Evolutionary conservation across 2,329 filamentous ascomycete species (phyloP).

Genomic region (Penicillium paneum): DNA sequence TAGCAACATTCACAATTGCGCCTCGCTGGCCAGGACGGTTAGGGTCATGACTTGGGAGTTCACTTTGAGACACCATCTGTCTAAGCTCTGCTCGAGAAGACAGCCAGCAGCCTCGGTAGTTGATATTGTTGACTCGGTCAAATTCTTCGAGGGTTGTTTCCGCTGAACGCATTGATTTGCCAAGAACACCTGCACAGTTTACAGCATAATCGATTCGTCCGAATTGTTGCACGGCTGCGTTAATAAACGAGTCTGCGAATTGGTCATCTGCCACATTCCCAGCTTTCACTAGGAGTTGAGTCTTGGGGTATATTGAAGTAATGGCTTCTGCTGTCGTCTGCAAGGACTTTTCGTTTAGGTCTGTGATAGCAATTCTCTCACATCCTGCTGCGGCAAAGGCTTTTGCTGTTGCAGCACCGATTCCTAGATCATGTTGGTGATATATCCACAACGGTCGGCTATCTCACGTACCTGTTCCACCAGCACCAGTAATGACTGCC

Average conservation of each 20-base stretch:
- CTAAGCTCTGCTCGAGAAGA: conserved; percentile 45
- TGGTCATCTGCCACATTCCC: conserved; percentile 51
- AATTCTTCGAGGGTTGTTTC: conserved; percentile 51
- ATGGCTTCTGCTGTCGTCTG: conserved; percentile 30
- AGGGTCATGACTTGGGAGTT: conserved; percentile 39
- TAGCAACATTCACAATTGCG: conserved; percentile 53
- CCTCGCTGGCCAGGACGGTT: conserved; percentile 43
- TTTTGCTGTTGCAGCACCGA: conserved; percentile 53
- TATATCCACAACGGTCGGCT: neutral
- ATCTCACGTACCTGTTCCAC: conserved; percentile 43
- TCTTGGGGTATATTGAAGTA: conserved; percentile 32
- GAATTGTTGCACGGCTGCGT: conserved; percentile 24
- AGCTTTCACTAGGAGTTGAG: conserved; percentile 32
- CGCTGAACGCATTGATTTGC: conserved; percentile 26
- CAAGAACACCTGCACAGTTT: conserved; percentile 53
- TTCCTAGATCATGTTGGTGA: conserved; percentile 41
- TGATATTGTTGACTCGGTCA: conserved; percentile 54
- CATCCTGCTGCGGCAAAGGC: conserved; percentile 53
- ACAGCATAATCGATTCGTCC: conserved; percentile 56
- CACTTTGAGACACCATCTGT: conserved; percentile 49
- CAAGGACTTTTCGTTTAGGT: conserved; percentile 47
- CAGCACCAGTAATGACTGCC: conserved; percentile 49
- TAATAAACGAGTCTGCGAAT: conserved; percentile 42
- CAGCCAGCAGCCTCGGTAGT: conserved; percentile 54
- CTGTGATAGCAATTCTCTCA: conserved; percentile 53